Percentiles rank a stretch among this genome's conserved stretches.
phyloP scores from a whole-genome alignment of 1,284 basidiomycete genomes.

The Moesziomyces antarcticus region DNA sequence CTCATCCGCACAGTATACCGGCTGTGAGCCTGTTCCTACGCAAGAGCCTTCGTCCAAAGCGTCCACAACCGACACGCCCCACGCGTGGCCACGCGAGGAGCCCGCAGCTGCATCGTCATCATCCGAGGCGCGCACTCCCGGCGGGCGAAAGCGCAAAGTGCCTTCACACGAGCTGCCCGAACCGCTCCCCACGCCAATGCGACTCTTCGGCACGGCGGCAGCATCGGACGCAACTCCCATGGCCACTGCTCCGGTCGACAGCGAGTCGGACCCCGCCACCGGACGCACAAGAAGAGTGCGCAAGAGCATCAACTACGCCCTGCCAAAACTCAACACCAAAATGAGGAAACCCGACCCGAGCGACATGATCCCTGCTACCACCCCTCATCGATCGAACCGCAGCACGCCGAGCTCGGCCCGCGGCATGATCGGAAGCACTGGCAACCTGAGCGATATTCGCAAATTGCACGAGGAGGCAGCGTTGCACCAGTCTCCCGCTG shows the following conservation, averaged over 20 bases:
- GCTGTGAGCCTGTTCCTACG: background rate
- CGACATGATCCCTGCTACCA: conserved; percentile 42
- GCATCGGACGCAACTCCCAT: conserved; percentile 2
- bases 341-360: conserved; percentile 66
- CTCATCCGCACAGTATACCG: background rate
- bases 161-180: conserved; percentile 17
- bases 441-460: conserved; percentile 55
- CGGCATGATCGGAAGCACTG: conserved; percentile 45
- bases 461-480: conserved; percentile 46
- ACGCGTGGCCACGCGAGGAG: no score
- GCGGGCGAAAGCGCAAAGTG: conserved; percentile 38
- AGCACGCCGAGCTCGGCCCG: conserved; percentile 20
- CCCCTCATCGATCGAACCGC: conserved; percentile 23
- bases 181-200: conserved; percentile 16
- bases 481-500: conserved; percentile 32
- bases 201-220: conserved; percentile 18
- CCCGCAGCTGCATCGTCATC: background rate
- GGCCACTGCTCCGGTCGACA: background rate
- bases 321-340: conserved; percentile 68
- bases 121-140: conserved; percentile 22
- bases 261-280: conserved; percentile 20
- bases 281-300: conserved; percentile 49
- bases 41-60: no score
- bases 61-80: no score
- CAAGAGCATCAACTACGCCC: conserved; percentile 65